Evolutionary conservation across 257 asterid genomes (phyloP), one percentile per base, ranked within the genome.

Genomic region (Leonotis leonurus): DNA sequence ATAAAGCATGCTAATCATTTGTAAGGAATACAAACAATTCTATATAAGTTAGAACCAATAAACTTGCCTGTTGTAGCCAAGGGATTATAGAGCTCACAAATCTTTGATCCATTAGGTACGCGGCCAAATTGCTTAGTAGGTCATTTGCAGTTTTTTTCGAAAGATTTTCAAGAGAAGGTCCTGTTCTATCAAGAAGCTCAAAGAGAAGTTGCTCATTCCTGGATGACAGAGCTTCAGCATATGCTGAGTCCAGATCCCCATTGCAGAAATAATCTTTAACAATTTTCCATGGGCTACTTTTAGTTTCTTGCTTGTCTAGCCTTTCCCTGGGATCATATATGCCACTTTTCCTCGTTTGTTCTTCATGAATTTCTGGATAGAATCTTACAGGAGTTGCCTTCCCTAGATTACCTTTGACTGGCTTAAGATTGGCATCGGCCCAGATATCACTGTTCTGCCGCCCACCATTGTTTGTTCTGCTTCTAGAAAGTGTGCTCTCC

Each of bases 21-120:
- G 59, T 4, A 16, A 26, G 44, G 25, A 12, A 54, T 12, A 29
- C 41, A 51, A 50, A 24, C 8, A 33, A 10, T 21, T 5, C 8
- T 14, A 2, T n/a, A 67, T 55, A 58, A 27, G 26, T 25, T 56
- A 44, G 35, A 69, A 27, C 26, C 17, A 71, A 54, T 58, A 55
- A 46, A 81, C 88, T 78, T 83, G 70, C 98, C 98, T 91, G 96
- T 72, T 86, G 92, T 73, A 91, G 63, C 98, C 98, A 91, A 62
- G 98, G 98, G 60, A 88, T 76, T 20, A 89, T 83, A 26, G 81
- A 79, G 70, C 73, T 83, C 76, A 80, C 75, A 64, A 80, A 91
- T 73, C 89, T 81, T 77, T 86, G 93, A 60, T 84, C 95, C 68
- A 73, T 71, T 61, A 88, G 78, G 76, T 76, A 82, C 44, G 76